phyloP scores from a whole-genome alignment of 2,329 filamentous ascomycete genomes.

The Sporothrix humicola region DNA sequence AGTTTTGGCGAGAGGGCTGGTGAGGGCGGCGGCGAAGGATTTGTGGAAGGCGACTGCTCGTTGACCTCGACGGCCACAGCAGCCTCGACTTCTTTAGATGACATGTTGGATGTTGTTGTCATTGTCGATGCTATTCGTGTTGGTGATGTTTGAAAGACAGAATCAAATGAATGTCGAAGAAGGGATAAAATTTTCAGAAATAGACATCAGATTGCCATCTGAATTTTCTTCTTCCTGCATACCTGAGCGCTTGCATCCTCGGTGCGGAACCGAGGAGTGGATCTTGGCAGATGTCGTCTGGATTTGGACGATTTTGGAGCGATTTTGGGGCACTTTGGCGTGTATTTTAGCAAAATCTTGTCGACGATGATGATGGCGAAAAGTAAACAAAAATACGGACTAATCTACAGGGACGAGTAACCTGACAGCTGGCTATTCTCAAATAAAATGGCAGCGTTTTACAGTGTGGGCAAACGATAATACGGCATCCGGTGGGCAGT shows the following conservation, averaged over 20 bases:
- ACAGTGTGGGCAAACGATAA: too few species aligned
- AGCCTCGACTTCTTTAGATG: neutral
- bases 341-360: neutral
- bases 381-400: neutral
- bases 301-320: neutral
- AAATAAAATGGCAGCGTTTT: too few species aligned
- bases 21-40: neutral
- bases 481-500: too few species aligned
- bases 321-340: neutral
- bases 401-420: too few species aligned
- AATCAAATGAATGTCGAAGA: neutral
- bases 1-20: neutral
- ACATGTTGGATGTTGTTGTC: neutral
- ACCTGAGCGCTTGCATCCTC: slow-evolving; percentile 6
- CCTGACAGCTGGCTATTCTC: too few species aligned
- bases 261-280: neutral
- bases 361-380: neutral
- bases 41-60: neutral
- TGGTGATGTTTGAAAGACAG: neutral
- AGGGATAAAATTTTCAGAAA: neutral
- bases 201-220: neutral
- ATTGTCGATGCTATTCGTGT: neutral
- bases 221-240: neutral
- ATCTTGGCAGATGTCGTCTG: neutral
- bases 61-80: neutral